Conservation (phyloP, 75 land plant genomes). For the Selaginella tamariscina region DNA sequence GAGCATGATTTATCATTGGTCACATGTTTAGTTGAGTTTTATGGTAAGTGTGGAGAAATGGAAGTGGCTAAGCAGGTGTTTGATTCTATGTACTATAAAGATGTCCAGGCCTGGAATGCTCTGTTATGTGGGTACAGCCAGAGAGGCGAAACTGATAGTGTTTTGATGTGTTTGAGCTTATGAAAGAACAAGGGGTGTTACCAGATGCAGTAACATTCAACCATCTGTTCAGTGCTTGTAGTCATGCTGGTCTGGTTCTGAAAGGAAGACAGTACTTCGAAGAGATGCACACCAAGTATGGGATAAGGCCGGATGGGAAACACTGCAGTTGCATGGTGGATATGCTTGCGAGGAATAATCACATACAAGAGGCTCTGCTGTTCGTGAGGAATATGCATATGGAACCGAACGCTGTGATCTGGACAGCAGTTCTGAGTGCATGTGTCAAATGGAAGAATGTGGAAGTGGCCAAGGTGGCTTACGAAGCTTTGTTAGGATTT, state of each 20-base stretch:
- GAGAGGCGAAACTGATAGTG: too few species aligned
- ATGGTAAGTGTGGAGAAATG: too few species aligned
- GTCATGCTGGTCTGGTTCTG: slow-evolving; percentile 46
- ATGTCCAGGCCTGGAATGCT: too few species aligned
- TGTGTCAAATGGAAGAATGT: too few species aligned
- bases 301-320: slow-evolving; percentile 33
- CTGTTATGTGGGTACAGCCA: too few species aligned
- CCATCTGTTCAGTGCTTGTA: slow-evolving; percentile 35
- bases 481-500: too few species aligned
- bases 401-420: slow-evolving; percentile 32
- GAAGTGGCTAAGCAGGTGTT: too few species aligned
- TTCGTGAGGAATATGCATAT: slow-evolving; percentile 32
- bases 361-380: slow-evolving; percentile 35
- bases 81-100: too few species aligned
- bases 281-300: slow-evolving; percentile 33
- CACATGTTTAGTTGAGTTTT: too few species aligned
- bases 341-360: slow-evolving; percentile 37
- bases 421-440: slow-evolving; percentile 41
- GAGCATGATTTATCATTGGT: too few species aligned
- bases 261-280: slow-evolving; percentile 39
- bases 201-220: slow-evolving; percentile 35
- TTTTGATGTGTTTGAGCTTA: slow-evolving; percentile 27
- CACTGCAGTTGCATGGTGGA: slow-evolving; percentile 60
- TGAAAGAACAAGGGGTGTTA: slow-evolving; percentile 21
- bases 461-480: too few species aligned